phyloP scores from a whole-genome alignment of 2,329 filamentous ascomycete species.

The Nannizziopsis arthrosporioides region DNA sequence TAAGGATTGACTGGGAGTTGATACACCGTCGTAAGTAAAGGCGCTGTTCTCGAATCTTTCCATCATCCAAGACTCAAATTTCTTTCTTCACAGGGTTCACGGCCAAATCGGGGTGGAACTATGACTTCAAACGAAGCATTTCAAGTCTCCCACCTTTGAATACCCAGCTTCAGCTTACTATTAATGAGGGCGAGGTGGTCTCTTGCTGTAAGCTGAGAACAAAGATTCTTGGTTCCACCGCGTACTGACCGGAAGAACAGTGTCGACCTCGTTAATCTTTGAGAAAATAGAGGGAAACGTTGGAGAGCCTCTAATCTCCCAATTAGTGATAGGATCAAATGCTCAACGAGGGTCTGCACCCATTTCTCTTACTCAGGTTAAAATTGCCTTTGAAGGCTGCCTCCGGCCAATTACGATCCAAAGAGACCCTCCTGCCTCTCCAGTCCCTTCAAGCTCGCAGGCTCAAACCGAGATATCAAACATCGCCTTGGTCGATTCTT shows the following conservation, averaged over 20 bases:
- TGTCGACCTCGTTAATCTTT: slow-evolving; percentile 44
- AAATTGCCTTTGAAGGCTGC: slow-evolving; percentile 43
- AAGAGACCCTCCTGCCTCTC: slow-evolving; percentile 21
- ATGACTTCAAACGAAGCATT: slow-evolving; percentile 40
- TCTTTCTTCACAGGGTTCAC: slow-evolving; percentile 25
- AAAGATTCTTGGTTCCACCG: neutral
- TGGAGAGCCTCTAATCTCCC: slow-evolving; percentile 46
- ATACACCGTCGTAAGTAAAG: slow-evolving; percentile 26
- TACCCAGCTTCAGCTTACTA: slow-evolving; percentile 36
- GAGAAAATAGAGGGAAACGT: slow-evolving; percentile 46
- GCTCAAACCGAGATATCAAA: slow-evolving; percentile 22
- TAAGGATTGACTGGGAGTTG: slow-evolving; percentile 49
- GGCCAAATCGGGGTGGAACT: slow-evolving; percentile 25
- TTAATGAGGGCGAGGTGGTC: slow-evolving; percentile 39
- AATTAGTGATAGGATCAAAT: slow-evolving; percentile 42
- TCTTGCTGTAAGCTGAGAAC: slow-evolving; percentile 35
- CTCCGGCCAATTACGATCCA: slow-evolving; percentile 35
- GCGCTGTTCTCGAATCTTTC: neutral
- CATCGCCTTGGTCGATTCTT: slow-evolving; percentile 20
- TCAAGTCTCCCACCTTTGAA: slow-evolving; percentile 27
- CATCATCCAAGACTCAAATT: slow-evolving; percentile 6
- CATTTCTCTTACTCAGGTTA: slow-evolving; percentile 39
- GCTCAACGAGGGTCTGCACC: slow-evolving; percentile 37
- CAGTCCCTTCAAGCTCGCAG: slow-evolving; percentile 15
- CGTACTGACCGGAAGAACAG: neutral